Conservation (phyloP, 1,139 yeast genomes). For the Meyerozyma smithsonii region DNA sequence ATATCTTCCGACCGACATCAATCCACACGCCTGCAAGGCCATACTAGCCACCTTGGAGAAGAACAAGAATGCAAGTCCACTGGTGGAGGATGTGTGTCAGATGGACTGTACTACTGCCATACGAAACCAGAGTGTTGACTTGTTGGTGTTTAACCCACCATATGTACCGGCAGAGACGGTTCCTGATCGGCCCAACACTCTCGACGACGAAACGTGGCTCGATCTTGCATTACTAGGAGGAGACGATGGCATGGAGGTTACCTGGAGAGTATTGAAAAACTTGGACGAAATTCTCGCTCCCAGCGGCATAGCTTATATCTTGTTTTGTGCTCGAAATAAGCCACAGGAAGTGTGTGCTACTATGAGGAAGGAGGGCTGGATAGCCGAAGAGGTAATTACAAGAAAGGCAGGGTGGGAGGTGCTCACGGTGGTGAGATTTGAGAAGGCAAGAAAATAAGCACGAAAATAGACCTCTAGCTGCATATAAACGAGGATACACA, state of each 20-base stretch:
- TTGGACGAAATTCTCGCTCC: slow-evolving; percentile 45
- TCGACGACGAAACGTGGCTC: slow-evolving; percentile 60
- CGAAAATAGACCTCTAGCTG: too few species aligned
- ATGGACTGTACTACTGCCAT: slow-evolving; percentile 53
- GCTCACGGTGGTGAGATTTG: slow-evolving; percentile 62
- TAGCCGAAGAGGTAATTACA: slow-evolving; percentile 42
- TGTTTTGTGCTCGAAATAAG: slow-evolving; percentile 82
- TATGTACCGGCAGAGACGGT: slow-evolving; percentile 82
- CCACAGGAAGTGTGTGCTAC: slow-evolving; percentile 54
- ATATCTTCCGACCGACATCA: slow-evolving; percentile 70
- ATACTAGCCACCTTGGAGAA: slow-evolving; percentile 45
- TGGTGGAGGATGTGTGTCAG: slow-evolving; percentile 51
- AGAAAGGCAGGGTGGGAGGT: slow-evolving; percentile 97
- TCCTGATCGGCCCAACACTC: slow-evolving; percentile 50
- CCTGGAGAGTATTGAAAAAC: slow-evolving; percentile 54
- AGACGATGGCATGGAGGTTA: slow-evolving; percentile 80
- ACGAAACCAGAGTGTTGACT: slow-evolving; percentile 48
- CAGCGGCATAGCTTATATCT: slow-evolving; percentile 72
- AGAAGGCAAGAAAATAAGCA: slow-evolving; percentile 7
- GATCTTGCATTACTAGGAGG: slow-evolving; percentile 92
- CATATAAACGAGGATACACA: too few species aligned
- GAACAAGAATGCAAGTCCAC: slow-evolving; percentile 33
- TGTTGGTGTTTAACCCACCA: slow-evolving; percentile 88
- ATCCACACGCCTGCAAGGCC: slow-evolving; percentile 67
- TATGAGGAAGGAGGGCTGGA: slow-evolving; percentile 56